Percentiles rank a stretch among this genome's conserved stretches.
Evolutionary conservation across 192 early-diverging fungal genomes (phyloP).

Genomic region (Backusella sp.): DNA sequence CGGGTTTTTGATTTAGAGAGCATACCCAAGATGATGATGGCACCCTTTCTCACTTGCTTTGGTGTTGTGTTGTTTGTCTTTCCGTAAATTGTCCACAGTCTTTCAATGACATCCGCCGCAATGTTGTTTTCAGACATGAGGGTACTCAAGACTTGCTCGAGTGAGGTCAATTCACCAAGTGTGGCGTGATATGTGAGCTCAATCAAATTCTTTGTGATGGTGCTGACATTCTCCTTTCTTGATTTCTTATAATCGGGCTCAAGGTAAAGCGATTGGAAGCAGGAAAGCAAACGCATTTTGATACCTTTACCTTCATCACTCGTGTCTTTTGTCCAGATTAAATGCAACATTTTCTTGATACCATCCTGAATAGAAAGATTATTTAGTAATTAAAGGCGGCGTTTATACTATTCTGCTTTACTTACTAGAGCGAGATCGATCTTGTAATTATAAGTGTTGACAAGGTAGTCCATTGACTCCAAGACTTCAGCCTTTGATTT

Average conservation of each 20-base stretch:
- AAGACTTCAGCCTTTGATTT: constrained; percentile 91
- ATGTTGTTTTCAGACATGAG: constrained; percentile 74
- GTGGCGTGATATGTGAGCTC: constrained; percentile 83
- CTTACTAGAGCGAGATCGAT: constrained; percentile 77
- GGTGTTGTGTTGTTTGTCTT: constrained; percentile 59
- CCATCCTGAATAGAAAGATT: constrained; percentile 58
- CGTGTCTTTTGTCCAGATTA: constrained; percentile 81
- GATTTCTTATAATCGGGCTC: constrained; percentile 52
- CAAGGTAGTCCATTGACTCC: constrained; percentile 96
- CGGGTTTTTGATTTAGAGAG: constrained; percentile 82
- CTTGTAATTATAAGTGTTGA: constrained; percentile 77
- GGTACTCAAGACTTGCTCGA: constrained; percentile 87
- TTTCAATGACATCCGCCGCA: constrained; percentile 62
- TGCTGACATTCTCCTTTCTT: constrained; percentile 58
- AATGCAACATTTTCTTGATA: constrained; percentile 91
- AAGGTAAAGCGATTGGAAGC: constrained; percentile 80
- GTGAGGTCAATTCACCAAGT: constrained; percentile 90
- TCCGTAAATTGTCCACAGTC: constrained; percentile 80
- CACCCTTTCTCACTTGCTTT: constrained; percentile 75
- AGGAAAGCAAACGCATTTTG: constrained; percentile 71
- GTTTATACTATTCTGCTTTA: not conserved
- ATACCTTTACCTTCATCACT: constrained; percentile 73
- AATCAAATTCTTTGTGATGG: constrained; percentile 70
- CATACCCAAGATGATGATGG: constrained; percentile 93
- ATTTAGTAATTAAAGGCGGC: not conserved